Evolutionary conservation across 2,329 filamentous ascomycete species (phyloP).

Genomic region (Fusarium brachygibbosum): DNA sequence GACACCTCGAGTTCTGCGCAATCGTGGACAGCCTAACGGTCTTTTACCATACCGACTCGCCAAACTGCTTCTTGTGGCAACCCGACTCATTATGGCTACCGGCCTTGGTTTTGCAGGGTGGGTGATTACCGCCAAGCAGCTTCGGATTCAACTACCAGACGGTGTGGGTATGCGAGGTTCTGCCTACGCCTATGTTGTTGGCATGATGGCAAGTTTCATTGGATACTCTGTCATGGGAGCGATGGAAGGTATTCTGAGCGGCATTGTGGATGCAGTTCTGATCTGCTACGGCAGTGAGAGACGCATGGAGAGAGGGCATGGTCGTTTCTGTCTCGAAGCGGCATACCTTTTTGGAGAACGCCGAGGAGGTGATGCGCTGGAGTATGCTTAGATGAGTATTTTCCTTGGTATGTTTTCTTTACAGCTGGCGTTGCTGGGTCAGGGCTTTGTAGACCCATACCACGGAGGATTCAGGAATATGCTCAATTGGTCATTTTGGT

Average conservation of each 20-base stretch:
- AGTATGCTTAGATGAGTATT: conserved; percentile 45
- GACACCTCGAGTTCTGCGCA: conserved; percentile 66
- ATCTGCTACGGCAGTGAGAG: conserved; percentile 96
- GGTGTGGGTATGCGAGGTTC: conserved; percentile 77
- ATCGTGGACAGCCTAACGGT: conserved; percentile 61
- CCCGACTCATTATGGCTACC: conserved; percentile 90
- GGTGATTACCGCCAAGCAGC: conserved; percentile 89
- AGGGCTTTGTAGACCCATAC: conserved; percentile 33
- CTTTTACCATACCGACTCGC: conserved; percentile 91
- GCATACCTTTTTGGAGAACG: conserved; percentile 85
- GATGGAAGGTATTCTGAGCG: conserved; percentile 89
- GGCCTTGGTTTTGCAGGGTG: conserved; percentile 95
- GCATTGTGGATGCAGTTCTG: conserved; percentile 88
- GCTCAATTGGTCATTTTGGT: conserved; percentile 10
- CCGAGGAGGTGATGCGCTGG: conserved; percentile 51
- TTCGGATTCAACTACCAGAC: conserved; percentile 71
- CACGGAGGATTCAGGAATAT: conserved; percentile 11
- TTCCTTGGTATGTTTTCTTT: conserved; percentile 22
- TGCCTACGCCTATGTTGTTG: conserved; percentile 94
- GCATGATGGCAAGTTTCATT: conserved; percentile 91
- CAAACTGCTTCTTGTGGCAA: conserved; percentile 91
- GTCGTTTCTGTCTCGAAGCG: conserved; percentile 91
- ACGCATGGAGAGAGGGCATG: conserved; percentile 73
- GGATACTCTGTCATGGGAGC: conserved; percentile 93
- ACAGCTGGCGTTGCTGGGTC: conserved; percentile 35